These are phyloP conservation scores for Eimeria acervulina DNA, from an alignment of 169 alveolate genomes.

Conservation along the genomic window DNA sequence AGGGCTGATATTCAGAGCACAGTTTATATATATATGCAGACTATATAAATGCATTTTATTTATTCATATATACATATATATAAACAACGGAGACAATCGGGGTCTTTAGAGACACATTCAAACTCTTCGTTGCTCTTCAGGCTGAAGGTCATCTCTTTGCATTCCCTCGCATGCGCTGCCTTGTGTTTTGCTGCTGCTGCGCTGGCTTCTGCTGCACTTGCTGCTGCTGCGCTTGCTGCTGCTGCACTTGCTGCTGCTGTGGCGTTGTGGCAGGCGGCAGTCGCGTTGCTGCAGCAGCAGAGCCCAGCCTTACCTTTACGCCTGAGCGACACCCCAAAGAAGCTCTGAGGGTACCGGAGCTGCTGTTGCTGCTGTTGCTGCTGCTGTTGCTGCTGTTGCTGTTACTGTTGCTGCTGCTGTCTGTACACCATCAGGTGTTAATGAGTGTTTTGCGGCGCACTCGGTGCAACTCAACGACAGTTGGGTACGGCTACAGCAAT, in stretches of 20 bases:
- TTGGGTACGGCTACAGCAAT: neutral
- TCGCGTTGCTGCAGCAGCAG: neutral
- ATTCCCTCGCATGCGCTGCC: neutral
- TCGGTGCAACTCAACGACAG: neutral
- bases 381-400: neutral
- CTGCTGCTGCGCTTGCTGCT: neutral
- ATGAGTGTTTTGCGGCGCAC: neutral
- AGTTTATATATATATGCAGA: too few species aligned
- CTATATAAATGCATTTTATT: too few species aligned
- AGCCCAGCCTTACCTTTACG: neutral
- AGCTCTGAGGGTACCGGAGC: constrained; percentile 25
- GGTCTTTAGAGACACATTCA: neutral
- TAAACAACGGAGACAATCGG: neutral
- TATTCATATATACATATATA: too few species aligned
- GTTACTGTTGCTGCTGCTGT: neutral
- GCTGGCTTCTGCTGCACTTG: too few species aligned
- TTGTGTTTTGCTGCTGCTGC: neutral
- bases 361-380: neutral
- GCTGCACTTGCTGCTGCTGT: constrained; percentile 25
- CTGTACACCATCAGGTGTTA: neutral
- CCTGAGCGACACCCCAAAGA: constrained; percentile 54
- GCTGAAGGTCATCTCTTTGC: too few species aligned
- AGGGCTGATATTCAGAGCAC: too few species aligned
- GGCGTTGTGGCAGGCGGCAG: neutral
- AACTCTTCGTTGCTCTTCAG: too few species aligned